Evolutionary conservation across 208 protist genomes (phyloP), one percentile per base, ranked within the genome.

Genomic region (Endotrypanum monterogeii): DNA sequence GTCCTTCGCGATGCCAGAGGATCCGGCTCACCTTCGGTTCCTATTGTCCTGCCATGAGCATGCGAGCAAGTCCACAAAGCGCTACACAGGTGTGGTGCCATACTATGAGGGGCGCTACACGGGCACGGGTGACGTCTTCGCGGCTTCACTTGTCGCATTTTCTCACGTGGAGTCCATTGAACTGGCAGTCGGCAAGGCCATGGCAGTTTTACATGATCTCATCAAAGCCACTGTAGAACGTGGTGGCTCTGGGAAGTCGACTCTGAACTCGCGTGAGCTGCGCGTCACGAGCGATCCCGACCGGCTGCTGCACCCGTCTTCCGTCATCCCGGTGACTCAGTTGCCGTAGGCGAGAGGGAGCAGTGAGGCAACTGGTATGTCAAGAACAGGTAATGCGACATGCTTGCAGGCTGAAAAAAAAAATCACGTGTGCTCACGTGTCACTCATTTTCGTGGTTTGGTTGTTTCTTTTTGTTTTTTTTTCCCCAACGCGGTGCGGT

Each of bases 151-250:
- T 12, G 44, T 95, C 5, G 90, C 86, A 54, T 97, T 97, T 71
- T 74, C 73, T 0, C 85, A 94, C 78, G 37, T 67, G 18, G 50
- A 83, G 52, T 76, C 88, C 32, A 74, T 93, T 48, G 83, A 90
- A 16, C 41, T 87, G 18, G 92, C 90, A 35, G 82, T 94, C 4
- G 85, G 80, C 62, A 90, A 91, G 76, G 82, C 92, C 41, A 97
- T 97, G 90, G 89, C 73, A 6, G 92, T 97, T 48, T 41, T 97
- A 78, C 92, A 97, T 86, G 92, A 97, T 54, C 65, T 95, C 11
- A 92, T 97, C 57, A 37, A 85, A 5, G 84, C 79, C 65, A 97
- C 92, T 0, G 68, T 85, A 8, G 73, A 73, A 16, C 78, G 77
- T 11, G 90, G 90, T 23, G 92, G 89, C 1, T 67, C 70, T 14